Evolutionary conservation across 371 early-diverging fungal species (phyloP), one percentile per base, ranked within the genome.

Genomic region (Catenaria anguillulae): DNA sequence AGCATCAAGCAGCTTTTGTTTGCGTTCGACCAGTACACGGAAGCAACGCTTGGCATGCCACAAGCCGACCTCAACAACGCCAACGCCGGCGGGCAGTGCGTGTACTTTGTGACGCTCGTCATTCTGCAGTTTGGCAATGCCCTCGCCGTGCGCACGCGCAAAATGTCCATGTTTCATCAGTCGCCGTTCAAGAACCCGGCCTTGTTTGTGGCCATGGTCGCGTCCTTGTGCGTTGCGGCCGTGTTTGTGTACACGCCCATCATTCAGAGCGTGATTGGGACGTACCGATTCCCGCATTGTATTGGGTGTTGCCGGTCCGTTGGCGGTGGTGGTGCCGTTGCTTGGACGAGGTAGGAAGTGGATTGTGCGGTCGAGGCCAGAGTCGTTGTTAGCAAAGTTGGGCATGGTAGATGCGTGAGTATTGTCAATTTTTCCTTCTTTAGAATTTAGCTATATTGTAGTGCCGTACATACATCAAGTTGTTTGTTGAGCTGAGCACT

Each of bases 281-380:
- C 86, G 0, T 68, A 73, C 73, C 76, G 4, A 77, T 89, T 29
- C 88, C 88, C 12, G 69, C 76, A 33, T 68, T 78, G 70, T 84
- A 74, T 66, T 89, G 85, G 84, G 77, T 84, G 70, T 87, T 48
- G 84, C 88, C 10, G 13, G 66, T n/a, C 40, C 58, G 33, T 43
- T 73, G 12, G 73, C 64, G 1, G 50, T 71, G 0, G 70, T 75
- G 36, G 73, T 82, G 52, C 54, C 82, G 36, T n/a, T 73, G 33
- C 71, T 76, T 60, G 85, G 82, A 64, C 84, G 83, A 65, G 33
- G 62, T 8, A 67, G 85, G 34, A 84, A 84, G 66, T 52, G 71
- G 12, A 42, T 76, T 13, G 79, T 76, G 8, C 63, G 80, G 34
- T 65, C 61, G 10, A 77, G 68, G 50, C 76, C 79, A 0, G 62